phyloP scores from a whole-genome alignment of 1,284 basidiomycete genomes.

The Trichosporon sp. region DNA sequence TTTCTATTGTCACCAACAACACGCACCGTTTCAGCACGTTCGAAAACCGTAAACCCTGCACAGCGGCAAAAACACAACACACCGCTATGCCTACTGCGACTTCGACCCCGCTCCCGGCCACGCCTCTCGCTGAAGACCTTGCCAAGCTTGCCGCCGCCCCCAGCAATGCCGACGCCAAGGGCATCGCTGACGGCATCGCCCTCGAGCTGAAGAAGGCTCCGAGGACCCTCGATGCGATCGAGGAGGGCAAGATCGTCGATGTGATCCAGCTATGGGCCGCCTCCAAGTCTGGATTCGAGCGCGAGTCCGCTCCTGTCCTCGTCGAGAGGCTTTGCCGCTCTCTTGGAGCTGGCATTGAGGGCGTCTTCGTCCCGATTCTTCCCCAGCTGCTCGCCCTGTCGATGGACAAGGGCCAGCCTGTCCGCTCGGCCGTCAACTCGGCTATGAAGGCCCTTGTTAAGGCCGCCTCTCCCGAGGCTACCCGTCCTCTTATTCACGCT shows the following conservation, averaged over 20 bases:
- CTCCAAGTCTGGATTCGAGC: slow-evolving; percentile 85
- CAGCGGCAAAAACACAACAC: background rate
- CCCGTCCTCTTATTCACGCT: slow-evolving; percentile 63
- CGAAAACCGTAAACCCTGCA: background rate
- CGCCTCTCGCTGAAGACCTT: slow-evolving; percentile 35
- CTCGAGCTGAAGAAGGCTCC: slow-evolving; percentile 39
- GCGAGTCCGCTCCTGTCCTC: slow-evolving; percentile 82
- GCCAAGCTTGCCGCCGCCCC: slow-evolving; percentile 36
- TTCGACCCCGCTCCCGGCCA: slow-evolving; percentile 36
- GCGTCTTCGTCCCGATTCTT: slow-evolving; percentile 75
- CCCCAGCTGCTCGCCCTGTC: slow-evolving; percentile 75
- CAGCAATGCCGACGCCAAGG: slow-evolving; percentile 45
- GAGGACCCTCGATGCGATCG: slow-evolving; percentile 35
- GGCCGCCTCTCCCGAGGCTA: slow-evolving; percentile 77
- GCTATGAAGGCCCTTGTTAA: slow-evolving; percentile 84
- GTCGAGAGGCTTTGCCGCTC: slow-evolving; percentile 70
- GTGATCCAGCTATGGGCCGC: slow-evolving; percentile 66
- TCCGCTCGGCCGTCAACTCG: slow-evolving; percentile 69
- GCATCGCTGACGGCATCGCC: slow-evolving; percentile 42
- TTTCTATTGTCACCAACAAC: background rate
- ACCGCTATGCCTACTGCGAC: slow-evolving; percentile 21
- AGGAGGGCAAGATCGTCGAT: slow-evolving; percentile 53
- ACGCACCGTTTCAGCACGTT: background rate
- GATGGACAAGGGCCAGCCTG: slow-evolving; percentile 93
- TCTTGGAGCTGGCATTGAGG: slow-evolving; percentile 69